Conservation (phyloP, 495 filamentous ascomycete genomes). For the Diplogelasinospora grovesii region DNA sequence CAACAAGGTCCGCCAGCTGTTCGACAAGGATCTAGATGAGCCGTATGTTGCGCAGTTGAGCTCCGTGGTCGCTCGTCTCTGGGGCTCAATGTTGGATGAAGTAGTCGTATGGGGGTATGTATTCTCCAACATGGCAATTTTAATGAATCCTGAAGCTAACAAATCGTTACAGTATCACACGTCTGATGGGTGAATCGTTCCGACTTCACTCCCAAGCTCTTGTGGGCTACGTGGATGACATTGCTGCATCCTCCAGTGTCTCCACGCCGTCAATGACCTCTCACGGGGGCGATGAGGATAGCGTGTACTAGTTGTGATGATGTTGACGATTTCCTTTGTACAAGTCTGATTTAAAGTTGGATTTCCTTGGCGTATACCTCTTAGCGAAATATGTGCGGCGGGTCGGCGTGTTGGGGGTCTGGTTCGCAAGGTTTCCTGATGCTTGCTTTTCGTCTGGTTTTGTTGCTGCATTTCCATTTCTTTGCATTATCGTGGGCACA, state of each 20-base stretch:
- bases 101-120: slow-evolving; percentile 94
- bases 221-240: slow-evolving; percentile 82
- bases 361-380: slow-evolving; percentile 48
- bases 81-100: slow-evolving; percentile 97
- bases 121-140: slow-evolving; percentile 8
- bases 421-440: slow-evolving; percentile 17
- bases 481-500: slow-evolving; percentile 38
- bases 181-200: slow-evolving; percentile 97
- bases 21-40: slow-evolving; percentile 82
- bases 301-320: slow-evolving; percentile 49
- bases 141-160: slow-evolving; percentile 39
- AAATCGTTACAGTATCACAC: slow-evolving; percentile 66
- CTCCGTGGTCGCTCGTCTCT: slow-evolving; percentile 86
- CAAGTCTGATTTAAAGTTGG: slow-evolving; percentile 29
- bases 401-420: slow-evolving; percentile 21
- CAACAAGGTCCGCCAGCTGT: slow-evolving; percentile 86
- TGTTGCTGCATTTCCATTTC: slow-evolving; percentile 25
- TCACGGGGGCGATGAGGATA: slow-evolving; percentile 53
- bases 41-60: slow-evolving; percentile 67
- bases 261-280: slow-evolving; percentile 58
- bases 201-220: slow-evolving; percentile 93
- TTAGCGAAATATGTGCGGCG: too few relatives aligned
- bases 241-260: slow-evolving; percentile 49
- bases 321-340: slow-evolving; percentile 42
- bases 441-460: slow-evolving; percentile 21